Evolutionary conservation across 1,284 basidiomycete species (phyloP).

Genomic region (Vanrija pseudolonga): DNA sequence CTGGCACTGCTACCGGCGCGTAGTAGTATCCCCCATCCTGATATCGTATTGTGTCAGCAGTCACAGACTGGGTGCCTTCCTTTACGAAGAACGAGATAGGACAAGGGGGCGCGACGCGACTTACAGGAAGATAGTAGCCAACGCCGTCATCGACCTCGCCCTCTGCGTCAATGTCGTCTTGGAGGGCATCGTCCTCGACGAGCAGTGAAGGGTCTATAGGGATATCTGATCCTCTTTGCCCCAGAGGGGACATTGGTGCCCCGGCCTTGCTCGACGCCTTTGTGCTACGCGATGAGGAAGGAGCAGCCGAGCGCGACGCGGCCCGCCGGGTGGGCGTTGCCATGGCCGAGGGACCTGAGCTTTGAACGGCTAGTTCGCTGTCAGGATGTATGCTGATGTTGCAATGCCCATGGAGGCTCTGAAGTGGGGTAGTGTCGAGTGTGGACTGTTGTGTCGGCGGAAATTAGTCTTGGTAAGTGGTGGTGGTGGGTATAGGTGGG

Average conservation of each 20-base stretch:
- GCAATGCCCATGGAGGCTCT: too few relatives aligned
- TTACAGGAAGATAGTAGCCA: slow-evolving; percentile 18
- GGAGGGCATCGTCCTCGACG: slow-evolving; percentile 2
- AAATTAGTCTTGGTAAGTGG: too few relatives aligned
- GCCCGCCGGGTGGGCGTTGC: slow-evolving; percentile 17
- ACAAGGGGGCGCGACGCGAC: background rate
- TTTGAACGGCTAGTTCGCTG: background rate
- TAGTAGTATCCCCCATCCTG: too few relatives aligned
- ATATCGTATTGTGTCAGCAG: too few relatives aligned
- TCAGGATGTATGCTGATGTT: background rate
- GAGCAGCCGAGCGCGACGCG: slow-evolving; percentile 14
- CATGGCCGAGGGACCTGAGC: slow-evolving; percentile 3
- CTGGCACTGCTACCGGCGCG: too few relatives aligned
- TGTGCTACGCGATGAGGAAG: slow-evolving; percentile 12
- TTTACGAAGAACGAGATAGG: too few relatives aligned
- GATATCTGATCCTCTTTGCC: slow-evolving; percentile 4
- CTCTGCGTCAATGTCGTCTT: slow-evolving; percentile 20
- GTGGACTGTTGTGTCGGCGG: background rate
- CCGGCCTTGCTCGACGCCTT: background rate
- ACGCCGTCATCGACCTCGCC: slow-evolving; percentile 21
- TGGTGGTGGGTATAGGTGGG: background rate
- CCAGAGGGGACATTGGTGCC: slow-evolving; percentile 4
- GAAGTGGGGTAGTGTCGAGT: background rate
- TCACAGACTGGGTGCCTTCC: too few relatives aligned
- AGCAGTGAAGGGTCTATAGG: slow-evolving; percentile 15